Evolutionary conservation across 768 basidiomycete species (phyloP), one percentile per base, ranked within the genome.

Genomic region (Coprinopsis cinerea): DNA sequence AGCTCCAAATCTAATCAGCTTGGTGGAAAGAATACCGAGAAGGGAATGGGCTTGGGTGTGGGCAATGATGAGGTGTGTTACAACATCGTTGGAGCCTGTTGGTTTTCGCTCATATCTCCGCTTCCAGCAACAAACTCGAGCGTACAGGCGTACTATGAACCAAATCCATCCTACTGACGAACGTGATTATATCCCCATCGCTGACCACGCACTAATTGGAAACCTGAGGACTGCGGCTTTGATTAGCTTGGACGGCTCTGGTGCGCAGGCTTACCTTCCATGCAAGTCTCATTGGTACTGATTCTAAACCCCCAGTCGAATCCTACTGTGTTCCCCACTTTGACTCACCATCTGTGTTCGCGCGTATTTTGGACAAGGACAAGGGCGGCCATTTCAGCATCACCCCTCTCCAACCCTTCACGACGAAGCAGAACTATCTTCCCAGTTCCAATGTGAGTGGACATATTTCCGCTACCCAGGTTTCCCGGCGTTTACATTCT

Each of bases 381-480:
- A 90, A 88, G 76, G 93, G 93, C 20, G 93, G 93, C 0, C 93
- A 96, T 64, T 95, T 94, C 65, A 89, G 87, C 7, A 83, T 95
- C 60, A 81, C 76, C n/a, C 91, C 90, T 0, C 78, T 76, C 1
- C 70, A 78, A 23, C 72, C 80, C 0, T 88, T 84, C 59, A 74
- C 77, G 7, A 82, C 85, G 10, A 92, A 89, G 63, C 89, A 92
- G 60, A 87, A 83, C 53, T 91, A 91, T 61, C 71, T 90, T 11
- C 86, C 90, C 0, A 86, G 79, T 53, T 90, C 87, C 3, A 91
- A 89, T 69, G 86, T 90, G 56, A 49, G 74, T 25, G 25, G n/a
- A 25, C 6, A 6, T 28, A 11, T 32, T 18, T 30, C 44, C 20
- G n/a, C 18, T n/a, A 30, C 18, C 27, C 20, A 13, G 28, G 6